These are phyloP conservation scores for Acorus calamus DNA, from an alignment of 106 monocot genomes.

Conservation along the genomic window DNA sequence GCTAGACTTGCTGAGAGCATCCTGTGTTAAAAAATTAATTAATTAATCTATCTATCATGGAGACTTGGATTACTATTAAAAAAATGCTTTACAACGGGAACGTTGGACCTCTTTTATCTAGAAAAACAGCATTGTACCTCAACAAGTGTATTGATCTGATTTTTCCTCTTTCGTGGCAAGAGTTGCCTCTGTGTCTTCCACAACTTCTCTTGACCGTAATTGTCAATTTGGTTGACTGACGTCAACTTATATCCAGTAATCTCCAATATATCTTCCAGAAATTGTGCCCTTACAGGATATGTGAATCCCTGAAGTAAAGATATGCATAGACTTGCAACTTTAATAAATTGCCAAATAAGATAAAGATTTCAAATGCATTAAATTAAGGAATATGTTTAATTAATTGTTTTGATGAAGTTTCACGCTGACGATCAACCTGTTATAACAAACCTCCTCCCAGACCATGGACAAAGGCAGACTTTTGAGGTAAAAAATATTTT, in stretches of 20 bases:
- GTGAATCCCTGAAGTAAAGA: constrained; percentile 73
- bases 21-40: constrained; percentile 29
- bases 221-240: constrained; percentile 91
- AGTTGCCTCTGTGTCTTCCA: constrained; percentile 99
- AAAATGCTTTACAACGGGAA: too few relatives aligned
- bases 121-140: constrained; percentile 43
- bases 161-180: constrained; percentile 82
- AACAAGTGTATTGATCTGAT: constrained; percentile 78
- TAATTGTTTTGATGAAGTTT: too few relatives aligned
- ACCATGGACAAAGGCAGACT: not conserved
- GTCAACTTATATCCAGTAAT: constrained; percentile 88
- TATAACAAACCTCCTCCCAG: too few relatives aligned
- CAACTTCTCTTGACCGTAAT: constrained; percentile 98
- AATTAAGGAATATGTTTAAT: too few relatives aligned
- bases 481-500: not conserved
- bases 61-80: too few relatives aligned
- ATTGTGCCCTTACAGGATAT: constrained; percentile 75
- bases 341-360: too few relatives aligned
- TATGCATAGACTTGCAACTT: not conserved
- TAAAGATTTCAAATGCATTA: too few relatives aligned
- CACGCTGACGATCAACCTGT: too few relatives aligned
- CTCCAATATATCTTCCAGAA: constrained; percentile 94
- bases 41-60: not conserved
- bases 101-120: too few relatives aligned
- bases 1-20: constrained; percentile 70